Percentiles rank a stretch among this genome's conserved stretches.
phyloP scores from a whole-genome alignment of 768 basidiomycete genomes.

The Sarcodon aspratus region DNA sequence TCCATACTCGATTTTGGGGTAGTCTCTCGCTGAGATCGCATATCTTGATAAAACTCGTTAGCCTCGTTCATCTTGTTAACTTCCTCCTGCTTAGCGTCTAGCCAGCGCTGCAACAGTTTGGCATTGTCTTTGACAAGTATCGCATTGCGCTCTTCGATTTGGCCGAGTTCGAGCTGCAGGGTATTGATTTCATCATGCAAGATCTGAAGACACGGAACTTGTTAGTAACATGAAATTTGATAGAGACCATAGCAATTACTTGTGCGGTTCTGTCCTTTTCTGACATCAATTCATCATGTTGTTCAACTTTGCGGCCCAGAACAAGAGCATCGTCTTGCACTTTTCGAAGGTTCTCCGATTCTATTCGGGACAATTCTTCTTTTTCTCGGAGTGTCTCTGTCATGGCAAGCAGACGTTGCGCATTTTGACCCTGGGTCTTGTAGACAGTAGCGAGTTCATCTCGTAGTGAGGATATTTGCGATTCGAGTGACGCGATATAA shows the following conservation, averaged over 20 bases:
- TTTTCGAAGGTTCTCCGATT: constrained; percentile 72
- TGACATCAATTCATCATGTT: constrained; percentile 75
- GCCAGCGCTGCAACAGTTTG: constrained; percentile 90
- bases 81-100: constrained; percentile 88
- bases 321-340: constrained; percentile 63
- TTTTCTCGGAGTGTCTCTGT: constrained; percentile 92
- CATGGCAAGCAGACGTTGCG: constrained; percentile 85
- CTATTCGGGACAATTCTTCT: constrained; percentile 76
- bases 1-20: constrained; percentile 39
- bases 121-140: constrained; percentile 90
- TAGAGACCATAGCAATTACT: constrained; percentile 27
- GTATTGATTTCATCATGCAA: constrained; percentile 94
- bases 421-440: constrained; percentile 93
- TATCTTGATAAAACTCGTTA: constrained; percentile 80
- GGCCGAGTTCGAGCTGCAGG: constrained; percentile 80
- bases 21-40: constrained; percentile 64
- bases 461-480: constrained; percentile 84
- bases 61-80: constrained; percentile 95
- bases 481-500: constrained; percentile 85
- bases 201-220: constrained; percentile 37
- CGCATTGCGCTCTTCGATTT: constrained; percentile 80
- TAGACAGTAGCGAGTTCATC: constrained; percentile 92
- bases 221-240: background rate
- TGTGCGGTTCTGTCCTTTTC: constrained; percentile 87
- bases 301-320: constrained; percentile 66